phyloP scores from a whole-genome alignment of 139 green algal species.

The Picochlorum sp. region DNA sequence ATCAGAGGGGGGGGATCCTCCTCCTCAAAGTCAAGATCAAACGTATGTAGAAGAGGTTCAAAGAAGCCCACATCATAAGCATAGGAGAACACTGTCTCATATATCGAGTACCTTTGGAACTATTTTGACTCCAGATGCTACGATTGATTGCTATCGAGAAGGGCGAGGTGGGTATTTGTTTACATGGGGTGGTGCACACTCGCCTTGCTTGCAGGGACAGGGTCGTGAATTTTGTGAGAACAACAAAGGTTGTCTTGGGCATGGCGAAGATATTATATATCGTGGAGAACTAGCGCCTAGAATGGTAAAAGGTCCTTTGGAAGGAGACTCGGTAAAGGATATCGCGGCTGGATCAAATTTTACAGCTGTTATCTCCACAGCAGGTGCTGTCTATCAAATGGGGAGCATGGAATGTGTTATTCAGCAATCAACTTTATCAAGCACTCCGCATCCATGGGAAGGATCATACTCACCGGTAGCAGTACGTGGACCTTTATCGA shows the following conservation, averaged over 20 bases:
- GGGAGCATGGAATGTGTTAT: slow-evolving; percentile 50
- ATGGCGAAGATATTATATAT: slow-evolving; percentile 38
- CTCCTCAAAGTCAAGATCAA: neutral
- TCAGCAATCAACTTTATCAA: neutral
- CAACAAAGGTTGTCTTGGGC: slow-evolving; percentile 66
- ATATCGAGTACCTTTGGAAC: slow-evolving; percentile 2
- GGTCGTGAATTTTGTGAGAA: slow-evolving; percentile 21
- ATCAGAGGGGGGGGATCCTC: neutral
- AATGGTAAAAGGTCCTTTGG: slow-evolving; percentile 23
- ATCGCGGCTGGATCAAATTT: slow-evolving; percentile 69
- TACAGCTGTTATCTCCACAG: slow-evolving; percentile 58
- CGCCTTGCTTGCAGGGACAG: slow-evolving; percentile 9
- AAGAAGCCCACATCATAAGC: neutral
- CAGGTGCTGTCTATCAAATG: slow-evolving; percentile 69
- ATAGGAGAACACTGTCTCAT: neutral
- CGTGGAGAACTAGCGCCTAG: slow-evolving; percentile 44
- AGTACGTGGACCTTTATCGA: slow-evolving; percentile 23
- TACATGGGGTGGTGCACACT: slow-evolving; percentile 67
- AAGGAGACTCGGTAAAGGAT: slow-evolving; percentile 25
- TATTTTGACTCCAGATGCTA: neutral
- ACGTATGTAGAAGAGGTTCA: neutral
- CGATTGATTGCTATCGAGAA: slow-evolving; percentile 14
- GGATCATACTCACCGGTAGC: slow-evolving; percentile 13
- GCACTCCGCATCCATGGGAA: slow-evolving; percentile 37
- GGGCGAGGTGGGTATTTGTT: slow-evolving; percentile 45